These are phyloP conservation scores for Beauveria varroae DNA, from an alignment of 2,329 filamentous ascomycete genomes.

Conservation along the genomic window DNA sequence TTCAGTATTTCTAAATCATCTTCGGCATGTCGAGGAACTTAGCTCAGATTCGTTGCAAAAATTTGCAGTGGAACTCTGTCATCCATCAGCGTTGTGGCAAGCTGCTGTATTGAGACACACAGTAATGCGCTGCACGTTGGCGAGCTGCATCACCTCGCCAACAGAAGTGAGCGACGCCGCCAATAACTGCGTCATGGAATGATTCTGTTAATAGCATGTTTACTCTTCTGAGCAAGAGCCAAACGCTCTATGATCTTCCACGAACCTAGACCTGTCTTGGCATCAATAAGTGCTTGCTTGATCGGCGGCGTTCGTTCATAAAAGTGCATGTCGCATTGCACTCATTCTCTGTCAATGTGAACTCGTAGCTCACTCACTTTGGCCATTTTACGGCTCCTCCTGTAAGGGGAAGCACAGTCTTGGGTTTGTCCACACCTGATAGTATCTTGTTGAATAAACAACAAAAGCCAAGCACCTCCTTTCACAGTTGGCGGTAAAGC, in stretches of 20 bases:
- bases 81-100: conserved; percentile 32
- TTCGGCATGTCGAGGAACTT: not conserved
- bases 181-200: conserved; percentile 41
- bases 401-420: conserved; percentile 43
- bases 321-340: not conserved
- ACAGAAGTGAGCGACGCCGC: conserved; percentile 50
- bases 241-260: conserved; percentile 42
- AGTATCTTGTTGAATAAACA: conserved; percentile 39
- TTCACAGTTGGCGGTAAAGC: not conserved
- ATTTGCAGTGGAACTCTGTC: conserved; percentile 16
- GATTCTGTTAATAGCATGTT: conserved; percentile 38
- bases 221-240: conserved; percentile 44
- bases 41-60: not conserved
- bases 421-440: conserved; percentile 56
- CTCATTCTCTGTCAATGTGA: conserved; percentile 46
- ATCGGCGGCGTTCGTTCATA: not conserved
- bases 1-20: conserved; percentile 29
- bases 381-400: conserved; percentile 38
- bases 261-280: conserved; percentile 28
- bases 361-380: conserved; percentile 50
- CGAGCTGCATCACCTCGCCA: conserved; percentile 50
- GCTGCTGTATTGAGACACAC: conserved; percentile 47
- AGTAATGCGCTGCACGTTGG: conserved; percentile 52
- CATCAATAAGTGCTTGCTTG: not conserved
- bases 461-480: conserved; percentile 22